Evolutionary conservation across 371 early-diverging fungal species (phyloP).

Genomic region (Lichtheimia ramosa): DNA sequence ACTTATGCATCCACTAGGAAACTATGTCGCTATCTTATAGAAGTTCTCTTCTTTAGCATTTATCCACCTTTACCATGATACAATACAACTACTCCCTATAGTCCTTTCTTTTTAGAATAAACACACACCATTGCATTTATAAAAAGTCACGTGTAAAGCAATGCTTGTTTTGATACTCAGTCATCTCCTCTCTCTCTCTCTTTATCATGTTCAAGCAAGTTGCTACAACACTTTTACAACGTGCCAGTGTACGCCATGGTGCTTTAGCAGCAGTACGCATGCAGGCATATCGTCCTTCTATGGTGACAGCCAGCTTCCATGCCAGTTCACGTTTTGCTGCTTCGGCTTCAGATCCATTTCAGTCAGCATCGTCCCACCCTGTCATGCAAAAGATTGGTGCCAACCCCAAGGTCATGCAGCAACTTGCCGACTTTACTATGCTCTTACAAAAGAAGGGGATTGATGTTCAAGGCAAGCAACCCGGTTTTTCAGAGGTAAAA

Average conservation of each 20-base stretch:
- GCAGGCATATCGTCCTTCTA: neutral
- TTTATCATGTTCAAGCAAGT: neutral
- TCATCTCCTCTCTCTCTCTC: neutral
- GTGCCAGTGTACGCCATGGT: neutral
- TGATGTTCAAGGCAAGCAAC: conserved; percentile 28
- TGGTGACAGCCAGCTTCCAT: neutral
- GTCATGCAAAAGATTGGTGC: conserved; percentile 32
- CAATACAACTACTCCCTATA: neutral
- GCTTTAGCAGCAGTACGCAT: neutral
- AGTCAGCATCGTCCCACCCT: conserved; percentile 20
- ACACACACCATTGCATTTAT: neutral
- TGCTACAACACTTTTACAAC: neutral
- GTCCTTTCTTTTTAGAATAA: neutral
- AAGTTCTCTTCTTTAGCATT: neutral
- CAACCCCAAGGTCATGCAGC: conserved; percentile 40
- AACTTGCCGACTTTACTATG: conserved; percentile 33
- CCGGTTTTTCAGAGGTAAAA: conserved; percentile 32
- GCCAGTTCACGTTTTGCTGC: neutral
- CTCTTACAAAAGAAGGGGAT: conserved; percentile 37
- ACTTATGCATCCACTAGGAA: neutral
- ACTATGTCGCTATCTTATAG: neutral
- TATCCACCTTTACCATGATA: neutral
- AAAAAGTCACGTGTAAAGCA: neutral
- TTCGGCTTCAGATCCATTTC: conserved; percentile 1
- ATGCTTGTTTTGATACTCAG: neutral